These are phyloP conservation scores for Blastocystis sp. DNA, from an alignment of 352 stramenopile genomes.

Conservation along the genomic window DNA sequence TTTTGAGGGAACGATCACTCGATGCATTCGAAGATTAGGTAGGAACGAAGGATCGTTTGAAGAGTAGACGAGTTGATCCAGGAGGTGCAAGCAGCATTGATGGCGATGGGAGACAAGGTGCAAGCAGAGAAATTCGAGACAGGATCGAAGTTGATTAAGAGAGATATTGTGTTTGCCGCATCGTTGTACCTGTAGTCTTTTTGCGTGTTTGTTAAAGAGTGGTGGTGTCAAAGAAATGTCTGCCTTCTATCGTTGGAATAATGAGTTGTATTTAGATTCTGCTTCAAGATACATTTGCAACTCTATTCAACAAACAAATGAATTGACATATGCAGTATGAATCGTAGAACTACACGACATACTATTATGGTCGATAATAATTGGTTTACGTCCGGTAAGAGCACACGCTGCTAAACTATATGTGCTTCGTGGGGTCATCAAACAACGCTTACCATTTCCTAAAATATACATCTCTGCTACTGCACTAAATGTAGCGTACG, in stretches of 20 bases:
- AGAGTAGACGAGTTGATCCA: slow-evolving; percentile 85
- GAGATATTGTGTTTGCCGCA: slow-evolving; percentile 98
- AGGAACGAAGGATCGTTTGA: neutral
- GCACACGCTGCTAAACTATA: neutral
- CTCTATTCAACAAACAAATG: no score
- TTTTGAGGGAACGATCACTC: slow-evolving; percentile 97
- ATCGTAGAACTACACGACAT: no score
- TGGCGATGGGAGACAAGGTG: slow-evolving; percentile 91
- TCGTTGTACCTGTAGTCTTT: slow-evolving; percentile 86
- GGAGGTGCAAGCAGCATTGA: slow-evolving; percentile 86
- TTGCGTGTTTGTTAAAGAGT: slow-evolving; percentile 2
- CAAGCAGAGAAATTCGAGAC: slow-evolving; percentile 94
- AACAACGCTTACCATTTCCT: neutral
- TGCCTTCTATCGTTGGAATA: no score
- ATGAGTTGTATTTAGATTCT: no score
- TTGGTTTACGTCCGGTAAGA: neutral
- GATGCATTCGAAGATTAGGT: slow-evolving; percentile 82
- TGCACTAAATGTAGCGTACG: neutral
- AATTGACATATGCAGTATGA: no score
- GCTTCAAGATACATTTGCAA: no score
- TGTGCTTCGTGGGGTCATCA: neutral
- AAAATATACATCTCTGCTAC: neutral
- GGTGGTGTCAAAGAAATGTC: neutral
- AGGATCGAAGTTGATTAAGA: slow-evolving; percentile 89
- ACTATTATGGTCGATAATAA: neutral